Percentiles rank a stretch among this genome's conserved stretches.
These are phyloP conservation scores for Neodidymelliopsis sp. DNA, from an alignment of 2,329 filamentous ascomycete genomes.

Conservation along the genomic window DNA sequence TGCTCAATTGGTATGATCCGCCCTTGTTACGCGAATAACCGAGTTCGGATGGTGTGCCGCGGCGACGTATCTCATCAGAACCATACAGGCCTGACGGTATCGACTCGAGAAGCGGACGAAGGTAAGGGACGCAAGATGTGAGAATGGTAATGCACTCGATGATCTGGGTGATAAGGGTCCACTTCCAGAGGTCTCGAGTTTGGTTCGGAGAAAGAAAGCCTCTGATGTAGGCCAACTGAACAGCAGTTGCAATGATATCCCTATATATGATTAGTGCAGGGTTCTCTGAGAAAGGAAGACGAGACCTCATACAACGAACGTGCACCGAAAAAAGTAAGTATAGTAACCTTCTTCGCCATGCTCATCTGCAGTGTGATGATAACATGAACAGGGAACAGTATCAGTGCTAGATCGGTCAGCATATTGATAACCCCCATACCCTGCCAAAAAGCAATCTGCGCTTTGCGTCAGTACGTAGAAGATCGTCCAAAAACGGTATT, in stretches of 20 bases:
- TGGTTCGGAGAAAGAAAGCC: slow-evolving; percentile 37
- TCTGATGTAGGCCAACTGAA: slow-evolving; percentile 41
- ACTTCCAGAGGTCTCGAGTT: slow-evolving; percentile 44
- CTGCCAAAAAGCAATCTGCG: slow-evolving; percentile 42
- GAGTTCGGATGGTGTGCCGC: slow-evolving; percentile 38
- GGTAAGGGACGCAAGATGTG: slow-evolving; percentile 46
- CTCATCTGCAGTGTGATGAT: slow-evolving; percentile 48
- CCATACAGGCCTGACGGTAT: slow-evolving; percentile 45
- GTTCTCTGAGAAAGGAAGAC: neutral
- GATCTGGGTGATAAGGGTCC: slow-evolving; percentile 44
- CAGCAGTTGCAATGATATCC: slow-evolving; percentile 42
- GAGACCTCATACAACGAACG: slow-evolving; percentile 34
- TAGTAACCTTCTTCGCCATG: slow-evolving; percentile 43
- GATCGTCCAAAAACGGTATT: neutral
- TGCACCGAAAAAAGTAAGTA: slow-evolving; percentile 44
- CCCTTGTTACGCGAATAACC: slow-evolving; percentile 39
- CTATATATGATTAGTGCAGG: slow-evolving; percentile 17
- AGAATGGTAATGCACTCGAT: slow-evolving; percentile 47
- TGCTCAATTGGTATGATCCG: slow-evolving; percentile 42
- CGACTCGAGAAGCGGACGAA: slow-evolving; percentile 45
- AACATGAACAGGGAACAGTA: slow-evolving; percentile 45
- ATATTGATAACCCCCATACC: slow-evolving; percentile 43
- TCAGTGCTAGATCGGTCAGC: slow-evolving; percentile 43
- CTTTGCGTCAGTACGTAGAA: slow-evolving; percentile 9
- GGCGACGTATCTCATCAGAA: slow-evolving; percentile 42